These are phyloP conservation scores for Fraxinus dipetala DNA, from an alignment of 305 asterid species.

Conservation along the genomic window DNA sequence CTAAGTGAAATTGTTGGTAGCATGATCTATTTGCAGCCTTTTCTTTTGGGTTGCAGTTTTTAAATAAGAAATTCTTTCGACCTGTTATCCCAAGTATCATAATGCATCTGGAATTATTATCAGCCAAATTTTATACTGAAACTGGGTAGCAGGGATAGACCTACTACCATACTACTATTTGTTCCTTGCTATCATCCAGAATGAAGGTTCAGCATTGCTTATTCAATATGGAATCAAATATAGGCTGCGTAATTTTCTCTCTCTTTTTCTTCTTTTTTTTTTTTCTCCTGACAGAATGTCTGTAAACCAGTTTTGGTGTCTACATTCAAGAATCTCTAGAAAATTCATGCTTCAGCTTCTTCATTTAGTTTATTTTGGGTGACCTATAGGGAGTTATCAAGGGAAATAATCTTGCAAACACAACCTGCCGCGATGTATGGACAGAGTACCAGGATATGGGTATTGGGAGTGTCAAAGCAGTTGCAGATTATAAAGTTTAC, in stretches of 20 bases:
- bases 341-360: background rate
- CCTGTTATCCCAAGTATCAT: conserved; percentile 1
- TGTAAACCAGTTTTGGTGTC: background rate
- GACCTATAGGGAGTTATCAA: conserved; percentile 54
- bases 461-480: conserved; percentile 57
- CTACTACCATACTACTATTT: background rate
- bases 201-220: background rate
- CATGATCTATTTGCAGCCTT: background rate
- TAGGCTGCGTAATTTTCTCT: background rate
- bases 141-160: background rate
- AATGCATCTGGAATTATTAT: background rate
- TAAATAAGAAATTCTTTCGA: background rate
- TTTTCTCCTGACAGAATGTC: background rate
- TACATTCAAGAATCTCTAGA: background rate
- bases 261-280: background rate
- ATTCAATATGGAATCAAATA: background rate
- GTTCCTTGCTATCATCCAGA: background rate
- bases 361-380: conserved; percentile 10
- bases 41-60: background rate
- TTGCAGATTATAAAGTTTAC: conserved; percentile 59
- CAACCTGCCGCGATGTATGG: conserved; percentile 69
- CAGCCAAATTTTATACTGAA: background rate
- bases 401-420: conserved; percentile 55
- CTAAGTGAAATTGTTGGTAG: background rate
- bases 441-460: conserved; percentile 81